These are phyloP conservation scores for Myxozyma vanderwaltii DNA, from an alignment of 805 yeast species.

Conservation along the genomic window DNA sequence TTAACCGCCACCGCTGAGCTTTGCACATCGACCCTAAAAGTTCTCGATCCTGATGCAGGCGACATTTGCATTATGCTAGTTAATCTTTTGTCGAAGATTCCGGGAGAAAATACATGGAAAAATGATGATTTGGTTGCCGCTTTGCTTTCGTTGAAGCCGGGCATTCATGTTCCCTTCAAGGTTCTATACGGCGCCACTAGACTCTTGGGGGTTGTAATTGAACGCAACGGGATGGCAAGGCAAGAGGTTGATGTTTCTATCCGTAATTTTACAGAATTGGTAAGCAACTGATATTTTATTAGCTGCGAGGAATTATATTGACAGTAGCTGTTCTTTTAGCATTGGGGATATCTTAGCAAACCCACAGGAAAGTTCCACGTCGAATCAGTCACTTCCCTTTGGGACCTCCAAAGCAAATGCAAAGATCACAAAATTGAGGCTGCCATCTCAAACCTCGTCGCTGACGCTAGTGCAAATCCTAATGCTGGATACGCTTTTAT, in stretches of 20 bases:
- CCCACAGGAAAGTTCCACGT: slow-evolving; percentile 62
- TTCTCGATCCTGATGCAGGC: slow-evolving; percentile 21
- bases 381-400: slow-evolving; percentile 67
- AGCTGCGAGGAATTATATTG: slow-evolving; percentile 10
- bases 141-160: slow-evolving; percentile 34
- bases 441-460: slow-evolving; percentile 59
- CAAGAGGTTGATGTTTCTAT: slow-evolving; percentile 29
- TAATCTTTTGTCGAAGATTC: slow-evolving; percentile 50
- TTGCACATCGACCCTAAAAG: slow-evolving; percentile 19
- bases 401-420: slow-evolving; percentile 57
- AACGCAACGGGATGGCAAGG: slow-evolving; percentile 27
- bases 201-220: slow-evolving; percentile 29
- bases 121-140: slow-evolving; percentile 43
- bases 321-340: slow-evolving; percentile 39
- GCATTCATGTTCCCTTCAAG: slow-evolving; percentile 22
- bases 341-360: slow-evolving; percentile 58
- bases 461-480: slow-evolving; percentile 44
- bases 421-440: slow-evolving; percentile 68
- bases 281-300: not conserved
- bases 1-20: slow-evolving; percentile 36
- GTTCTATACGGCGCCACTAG: slow-evolving; percentile 32
- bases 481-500: slow-evolving; percentile 58
- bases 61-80: slow-evolving; percentile 26
- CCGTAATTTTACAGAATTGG: slow-evolving; percentile 29
- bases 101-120: slow-evolving; percentile 45